Conservation (phyloP, 2,329 filamentous ascomycete genomes). For the Aspergillus sp. region DNA sequence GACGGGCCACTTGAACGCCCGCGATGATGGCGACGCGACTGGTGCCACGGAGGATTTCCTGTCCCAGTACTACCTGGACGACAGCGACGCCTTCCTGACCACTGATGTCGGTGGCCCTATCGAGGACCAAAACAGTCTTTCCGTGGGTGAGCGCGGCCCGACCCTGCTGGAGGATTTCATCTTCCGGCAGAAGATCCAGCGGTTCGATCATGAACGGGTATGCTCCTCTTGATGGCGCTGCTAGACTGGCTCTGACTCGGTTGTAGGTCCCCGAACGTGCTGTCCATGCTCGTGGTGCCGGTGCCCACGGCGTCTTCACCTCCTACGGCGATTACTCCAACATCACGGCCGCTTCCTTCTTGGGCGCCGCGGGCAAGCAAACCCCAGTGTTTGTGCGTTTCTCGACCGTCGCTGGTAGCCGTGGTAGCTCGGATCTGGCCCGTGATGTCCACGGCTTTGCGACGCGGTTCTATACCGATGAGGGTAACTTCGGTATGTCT, state of each 20-base stretch:
- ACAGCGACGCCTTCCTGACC: conserved; percentile 57
- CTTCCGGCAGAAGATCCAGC: conserved; percentile 68
- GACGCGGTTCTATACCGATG: conserved; percentile 66
- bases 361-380: conserved; percentile 56
- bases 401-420: conserved; percentile 68
- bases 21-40: conserved; percentile 25
- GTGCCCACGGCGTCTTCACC: conserved; percentile 68
- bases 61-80: conserved; percentile 49
- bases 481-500: conserved; percentile 59
- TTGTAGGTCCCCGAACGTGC: conserved; percentile 59
- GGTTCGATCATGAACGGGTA: conserved; percentile 69
- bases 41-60: conserved; percentile 39
- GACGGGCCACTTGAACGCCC: conserved; percentile 30
- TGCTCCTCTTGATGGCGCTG: conserved; percentile 11
- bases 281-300: conserved; percentile 67
- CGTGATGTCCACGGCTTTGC: conserved; percentile 74
- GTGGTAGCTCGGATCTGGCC: conserved; percentile 67
- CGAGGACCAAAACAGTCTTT: conserved; percentile 63
- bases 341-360: conserved; percentile 66
- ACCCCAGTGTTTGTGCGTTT: conserved; percentile 68
- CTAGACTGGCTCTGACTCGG: background rate
- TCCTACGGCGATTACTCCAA: conserved; percentile 66
- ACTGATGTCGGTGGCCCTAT: conserved; percentile 68
- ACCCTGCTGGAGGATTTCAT: conserved; percentile 71
- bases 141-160: conserved; percentile 64